Evolutionary conservation across 179 eudicot species (phyloP), one percentile per base, ranked within the genome.

Genomic region (Kewa caespitosa): DNA sequence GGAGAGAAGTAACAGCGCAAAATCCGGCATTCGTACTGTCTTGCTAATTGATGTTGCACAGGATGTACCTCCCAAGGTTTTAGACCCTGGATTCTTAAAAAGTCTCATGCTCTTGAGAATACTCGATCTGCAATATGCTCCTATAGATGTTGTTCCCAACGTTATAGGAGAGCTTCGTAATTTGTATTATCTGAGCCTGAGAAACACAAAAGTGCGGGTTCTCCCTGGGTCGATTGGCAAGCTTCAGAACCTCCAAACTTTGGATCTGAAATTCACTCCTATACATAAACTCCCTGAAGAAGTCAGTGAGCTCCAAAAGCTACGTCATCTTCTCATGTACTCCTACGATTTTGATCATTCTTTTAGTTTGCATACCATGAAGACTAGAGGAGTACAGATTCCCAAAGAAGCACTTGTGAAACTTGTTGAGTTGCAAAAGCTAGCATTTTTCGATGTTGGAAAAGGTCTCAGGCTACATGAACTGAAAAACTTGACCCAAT

Each of bases 141-240:
- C 70, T 8, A 32, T 84, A 1, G 59, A 38, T 46, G 32, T 31
- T 34, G 15, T 81, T 23, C 81, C 84, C 8, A 9, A 69, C 20
- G 84, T 32, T 34, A 63, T 84, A 18, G 81, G 77, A 33, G 43
- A 23, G n/a, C 68, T 84, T 43, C 69, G 55, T 1, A 80, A 75
- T 33, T 76, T 84, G 59, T 70, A 67, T 3, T 84, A 81, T 32
- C 61, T 84, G 38, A 79, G 77, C 62, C 31, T 82, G 25, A 79
- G 82, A 55, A 23, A 69, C 28, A 82, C 85, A 9, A 62, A 32
- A 11, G 78, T 84, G 32, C 28, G 25, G 27, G 27, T 3, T 11
- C 73, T 81, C 30, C 87, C 87, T 0, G 62, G 38, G 31, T 76
- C 76, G 3, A 76, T 81, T 18, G 85, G 85, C 17, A 81, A 79